Evolutionary conservation across 139 green algal genomes (phyloP).

Genomic region (Picochlorum sp.): DNA sequence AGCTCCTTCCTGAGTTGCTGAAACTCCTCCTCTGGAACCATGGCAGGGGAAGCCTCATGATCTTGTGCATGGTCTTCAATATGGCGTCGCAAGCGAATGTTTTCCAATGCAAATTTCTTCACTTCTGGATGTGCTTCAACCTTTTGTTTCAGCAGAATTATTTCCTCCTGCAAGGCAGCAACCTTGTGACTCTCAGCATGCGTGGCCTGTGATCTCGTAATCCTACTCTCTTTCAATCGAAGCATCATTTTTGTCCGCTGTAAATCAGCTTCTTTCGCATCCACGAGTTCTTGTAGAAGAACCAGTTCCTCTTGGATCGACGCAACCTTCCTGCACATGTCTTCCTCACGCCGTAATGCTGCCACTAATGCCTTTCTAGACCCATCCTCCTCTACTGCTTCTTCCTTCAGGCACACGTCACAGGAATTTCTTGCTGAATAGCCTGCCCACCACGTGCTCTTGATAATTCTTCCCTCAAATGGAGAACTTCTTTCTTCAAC

Average conservation of each 20-base stretch:
- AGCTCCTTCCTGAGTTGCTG: constrained; percentile 9
- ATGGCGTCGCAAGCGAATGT: constrained; percentile 20
- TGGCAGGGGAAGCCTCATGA: too few species aligned
- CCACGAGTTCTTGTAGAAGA: constrained; percentile 32
- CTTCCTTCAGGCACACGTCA: neutral
- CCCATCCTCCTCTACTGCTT: constrained; percentile 19
- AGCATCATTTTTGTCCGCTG: constrained; percentile 43
- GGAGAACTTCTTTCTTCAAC: constrained; percentile 52
- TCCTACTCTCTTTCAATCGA: constrained; percentile 34
- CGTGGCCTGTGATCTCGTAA: constrained; percentile 17
- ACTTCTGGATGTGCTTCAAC: constrained; percentile 41
- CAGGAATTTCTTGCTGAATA: neutral
- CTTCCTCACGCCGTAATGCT: constrained; percentile 34
- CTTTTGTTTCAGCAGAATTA: constrained; percentile 21
- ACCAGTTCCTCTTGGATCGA: constrained; percentile 40
- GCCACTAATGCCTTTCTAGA: constrained; percentile 21
- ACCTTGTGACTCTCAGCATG: constrained; percentile 8
- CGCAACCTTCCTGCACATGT: constrained; percentile 17
- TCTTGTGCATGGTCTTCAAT: neutral
- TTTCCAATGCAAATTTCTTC: constrained; percentile 44
- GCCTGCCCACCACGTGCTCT: neutral
- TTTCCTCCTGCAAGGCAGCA: constrained; percentile 21
- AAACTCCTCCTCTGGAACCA: constrained; percentile 19
- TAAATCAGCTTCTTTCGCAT: constrained; percentile 32
- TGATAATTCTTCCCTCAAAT: constrained; percentile 37